phyloP scores from a whole-genome alignment of 1,139 yeast species.

The Yamadazyma aaseri region DNA sequence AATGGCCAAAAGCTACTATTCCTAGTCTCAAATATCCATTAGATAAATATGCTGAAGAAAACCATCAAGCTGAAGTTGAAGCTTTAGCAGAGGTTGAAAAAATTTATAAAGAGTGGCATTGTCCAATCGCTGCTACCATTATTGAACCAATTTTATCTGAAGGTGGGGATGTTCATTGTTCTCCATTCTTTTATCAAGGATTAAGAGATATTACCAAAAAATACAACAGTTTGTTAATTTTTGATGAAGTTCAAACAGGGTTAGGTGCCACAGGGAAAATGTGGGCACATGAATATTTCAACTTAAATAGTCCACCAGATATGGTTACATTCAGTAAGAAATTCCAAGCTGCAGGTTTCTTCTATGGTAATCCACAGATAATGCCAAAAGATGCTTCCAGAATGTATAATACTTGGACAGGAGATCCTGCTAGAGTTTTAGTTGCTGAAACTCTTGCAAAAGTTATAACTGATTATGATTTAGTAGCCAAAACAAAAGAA shows the following conservation, averaged over 20 bases:
- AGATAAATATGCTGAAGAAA: constrained; percentile 50
- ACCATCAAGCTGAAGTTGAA: constrained; percentile 60
- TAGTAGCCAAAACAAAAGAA: constrained; percentile 49
- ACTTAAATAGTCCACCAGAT: constrained; percentile 68
- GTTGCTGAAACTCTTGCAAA: constrained; percentile 65
- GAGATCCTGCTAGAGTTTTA: constrained; percentile 75
- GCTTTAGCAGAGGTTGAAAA: constrained; percentile 30
- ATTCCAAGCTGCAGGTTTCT: constrained; percentile 82
- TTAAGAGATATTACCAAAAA: constrained; percentile 67
- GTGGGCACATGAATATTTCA: constrained; percentile 84
- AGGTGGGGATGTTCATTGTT: constrained; percentile 86
- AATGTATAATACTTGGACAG: constrained; percentile 88
- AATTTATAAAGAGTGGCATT: constrained; percentile 51
- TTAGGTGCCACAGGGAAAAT: constrained; percentile 77
- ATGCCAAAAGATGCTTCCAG: constrained; percentile 70
- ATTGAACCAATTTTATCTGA: constrained; percentile 81
- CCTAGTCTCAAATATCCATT: constrained; percentile 72
- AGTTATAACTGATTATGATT: constrained; percentile 57
- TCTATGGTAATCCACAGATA: constrained; percentile 64
- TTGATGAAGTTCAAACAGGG: constrained; percentile 84
- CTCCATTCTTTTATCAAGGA: constrained; percentile 69
- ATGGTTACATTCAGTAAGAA: constrained; percentile 79
- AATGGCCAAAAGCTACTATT: constrained; percentile 82
- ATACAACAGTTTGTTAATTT: constrained; percentile 63
- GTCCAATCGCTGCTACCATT: constrained; percentile 70